Conservation (phyloP, 176 grass and related monocot species). For the Oryza punctata region DNA sequence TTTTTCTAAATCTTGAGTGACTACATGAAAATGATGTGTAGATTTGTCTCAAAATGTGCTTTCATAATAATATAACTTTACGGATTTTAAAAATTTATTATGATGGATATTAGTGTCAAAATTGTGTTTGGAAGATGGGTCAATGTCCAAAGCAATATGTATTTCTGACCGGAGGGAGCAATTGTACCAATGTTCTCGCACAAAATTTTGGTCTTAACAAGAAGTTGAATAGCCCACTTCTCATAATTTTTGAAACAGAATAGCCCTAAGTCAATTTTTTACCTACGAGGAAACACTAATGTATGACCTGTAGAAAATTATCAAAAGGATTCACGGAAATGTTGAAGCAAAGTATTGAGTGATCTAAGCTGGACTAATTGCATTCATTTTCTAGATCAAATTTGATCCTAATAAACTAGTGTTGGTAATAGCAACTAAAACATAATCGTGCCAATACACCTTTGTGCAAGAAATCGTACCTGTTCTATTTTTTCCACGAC, state of each 20-base stretch:
- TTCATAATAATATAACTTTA: neutral
- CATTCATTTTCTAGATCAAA: neutral
- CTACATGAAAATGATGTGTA: neutral
- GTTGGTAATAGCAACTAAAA: slow-evolving; percentile 6
- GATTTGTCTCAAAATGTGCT: neutral
- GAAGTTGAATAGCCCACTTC: neutral
- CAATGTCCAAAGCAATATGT: neutral
- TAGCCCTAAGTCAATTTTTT: neutral
- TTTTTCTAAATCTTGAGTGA: no score
- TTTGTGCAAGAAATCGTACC: slow-evolving; percentile 6
- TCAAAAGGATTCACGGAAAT: neutral
- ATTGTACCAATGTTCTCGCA: no score
- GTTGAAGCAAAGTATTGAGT: neutral
- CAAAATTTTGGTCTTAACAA: neutral
- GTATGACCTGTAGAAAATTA: neutral
- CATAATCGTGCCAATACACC: neutral
- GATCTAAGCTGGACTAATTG: neutral
- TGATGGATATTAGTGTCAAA: neutral
- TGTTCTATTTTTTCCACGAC: slow-evolving; percentile 68
- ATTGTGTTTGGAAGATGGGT: neutral
- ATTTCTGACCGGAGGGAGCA: no score
- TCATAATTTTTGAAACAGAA: no score
- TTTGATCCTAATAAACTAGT: neutral
- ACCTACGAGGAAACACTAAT: neutral
- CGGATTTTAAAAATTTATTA: neutral